Percentiles rank a stretch among this genome's conserved stretches.
These are phyloP conservation scores for Flaveria ramosissima DNA, from an alignment of 129 eudicot species.

Conservation along the genomic window DNA sequence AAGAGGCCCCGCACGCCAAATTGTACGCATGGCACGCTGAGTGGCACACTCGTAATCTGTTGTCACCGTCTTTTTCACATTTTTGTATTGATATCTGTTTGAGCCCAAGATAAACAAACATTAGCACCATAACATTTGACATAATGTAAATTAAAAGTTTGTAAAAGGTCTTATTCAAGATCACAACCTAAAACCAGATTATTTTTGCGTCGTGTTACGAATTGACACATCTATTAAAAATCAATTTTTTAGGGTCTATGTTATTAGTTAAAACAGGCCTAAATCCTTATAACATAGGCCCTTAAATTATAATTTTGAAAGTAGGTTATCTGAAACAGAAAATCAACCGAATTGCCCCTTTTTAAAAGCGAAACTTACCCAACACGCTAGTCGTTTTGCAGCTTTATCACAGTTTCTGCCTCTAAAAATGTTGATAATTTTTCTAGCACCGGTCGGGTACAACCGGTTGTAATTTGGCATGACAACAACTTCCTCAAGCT, in stretches of 20 bases:
- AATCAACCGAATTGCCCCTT: neutral
- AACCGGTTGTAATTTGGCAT: constrained; percentile 93
- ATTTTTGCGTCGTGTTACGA: neutral
- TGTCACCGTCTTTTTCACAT: constrained; percentile 89
- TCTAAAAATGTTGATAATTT: constrained; percentile 64
- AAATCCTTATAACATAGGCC: neutral
- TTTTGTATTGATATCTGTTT: constrained; percentile 90
- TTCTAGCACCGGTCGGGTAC: constrained; percentile 87
- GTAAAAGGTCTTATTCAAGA: neutral
- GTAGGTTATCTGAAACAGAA: neutral
- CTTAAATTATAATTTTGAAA: neutral
- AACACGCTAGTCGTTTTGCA: constrained; percentile 91
- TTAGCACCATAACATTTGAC: constrained; percentile 2
- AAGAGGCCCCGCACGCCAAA: constrained; percentile 91
- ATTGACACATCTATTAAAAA: neutral
- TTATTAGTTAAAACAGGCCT: neutral
- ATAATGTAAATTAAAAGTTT: neutral
- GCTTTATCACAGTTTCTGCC: constrained; percentile 88
- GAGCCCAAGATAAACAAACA: neutral
- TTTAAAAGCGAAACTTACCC: constrained; percentile 54
- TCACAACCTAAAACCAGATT: no score
- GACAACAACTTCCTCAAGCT: constrained; percentile 93
- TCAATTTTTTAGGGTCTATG: neutral
- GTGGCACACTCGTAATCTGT: constrained; percentile 86
- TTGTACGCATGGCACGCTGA: constrained; percentile 95